A percentile compares a stretch with the other conserved stretches of the same genome.
phyloP scores from a whole-genome alignment of 169 alveolate species.

The Eimeria brunetti region DNA sequence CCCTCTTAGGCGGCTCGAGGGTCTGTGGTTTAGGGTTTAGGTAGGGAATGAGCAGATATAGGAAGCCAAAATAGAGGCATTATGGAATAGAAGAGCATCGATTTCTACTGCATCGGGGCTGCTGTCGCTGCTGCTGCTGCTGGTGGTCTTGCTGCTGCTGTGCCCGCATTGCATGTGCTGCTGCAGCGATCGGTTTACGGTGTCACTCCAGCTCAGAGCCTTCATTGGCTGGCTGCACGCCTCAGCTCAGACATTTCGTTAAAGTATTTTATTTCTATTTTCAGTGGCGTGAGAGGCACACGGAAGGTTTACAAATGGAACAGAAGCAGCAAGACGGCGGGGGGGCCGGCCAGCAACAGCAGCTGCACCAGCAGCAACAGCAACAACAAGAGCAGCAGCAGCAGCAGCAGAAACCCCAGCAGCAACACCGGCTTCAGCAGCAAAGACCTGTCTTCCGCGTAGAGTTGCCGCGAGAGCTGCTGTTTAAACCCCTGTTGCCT shows the following conservation, averaged over 20 bases:
- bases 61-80: background rate
- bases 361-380: conserved; percentile 3
- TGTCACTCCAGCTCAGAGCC: conserved; percentile 4
- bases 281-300: background rate
- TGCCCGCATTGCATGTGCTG: conserved; percentile 6
- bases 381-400: conserved; percentile 3
- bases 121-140: conserved; percentile 24
- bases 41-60: background rate
- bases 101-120: background rate
- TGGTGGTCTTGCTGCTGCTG: conserved; percentile 15
- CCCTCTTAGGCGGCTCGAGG: background rate
- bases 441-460: conserved; percentile 36
- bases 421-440: conserved; percentile 13
- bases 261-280: background rate
- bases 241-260: background rate
- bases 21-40: conserved; percentile 23
- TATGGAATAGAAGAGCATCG: background rate
- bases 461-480: conserved; percentile 17
- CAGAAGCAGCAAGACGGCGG: conserved; percentile 3
- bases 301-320: background rate
- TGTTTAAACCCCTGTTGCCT: conserved; percentile 22
- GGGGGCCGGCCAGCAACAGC: background rate
- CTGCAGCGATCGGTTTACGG: background rate
- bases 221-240: background rate
- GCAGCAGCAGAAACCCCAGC: background rate